Base-by-base conservation (phyloP, 352 stramenopile species). In the Pythium utonaiense region DNA sequence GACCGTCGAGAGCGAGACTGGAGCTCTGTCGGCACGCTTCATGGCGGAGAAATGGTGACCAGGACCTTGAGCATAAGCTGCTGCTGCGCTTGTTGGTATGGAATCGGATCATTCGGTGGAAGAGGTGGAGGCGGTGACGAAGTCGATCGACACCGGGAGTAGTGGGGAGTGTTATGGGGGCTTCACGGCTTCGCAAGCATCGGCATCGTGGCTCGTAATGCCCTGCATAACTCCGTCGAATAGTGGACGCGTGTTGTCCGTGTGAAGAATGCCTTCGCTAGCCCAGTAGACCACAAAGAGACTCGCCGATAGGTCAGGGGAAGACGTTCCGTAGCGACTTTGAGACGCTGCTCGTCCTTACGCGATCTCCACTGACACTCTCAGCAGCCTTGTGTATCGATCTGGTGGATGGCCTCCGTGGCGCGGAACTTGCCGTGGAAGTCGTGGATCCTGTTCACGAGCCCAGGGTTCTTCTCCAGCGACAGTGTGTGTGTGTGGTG, bases 231-330 rank as follows among this genome's bases (percentile, higher is more conserved):
- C 44, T 6, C 22, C 21, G 33, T 38, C 22, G 56, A 21, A 14
- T 40, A 44, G 33, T 55, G 56, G 21, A 45, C 33, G 47, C 19
- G 47, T 24, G 34, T 62, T 62, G 56, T 45, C 56, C 31, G 56
- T 56, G 22, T 30, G 41, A 27, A 30, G 56, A 21, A 62, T 30
- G 44, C 45, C 56, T 19, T 62, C 38, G 31, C 56, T 49, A 3
- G 44, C 56, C 56, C 44, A 62, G 34, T 50, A 40, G 3, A 53
- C 28, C 6, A n/a, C n/a, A n/a, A n/a, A n/a, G n/a, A n/a, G n/a
- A n/a, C n/a, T n/a, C n/a, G n/a, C n/a, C n/a, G n/a, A n/a, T n/a
- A n/a, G n/a, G n/a, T n/a, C n/a, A n/a, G n/a, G n/a, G n/a, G n/a
- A n/a, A n/a, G n/a, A n/a, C n/a, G n/a, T n/a, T n/a, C n/a, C n/a